A percentile compares a stretch with the other conserved stretches of the same genome.
Evolutionary conservation across 164 flowering plant genomes (phyloP).

Genomic region (Liriodendron chinense): DNA sequence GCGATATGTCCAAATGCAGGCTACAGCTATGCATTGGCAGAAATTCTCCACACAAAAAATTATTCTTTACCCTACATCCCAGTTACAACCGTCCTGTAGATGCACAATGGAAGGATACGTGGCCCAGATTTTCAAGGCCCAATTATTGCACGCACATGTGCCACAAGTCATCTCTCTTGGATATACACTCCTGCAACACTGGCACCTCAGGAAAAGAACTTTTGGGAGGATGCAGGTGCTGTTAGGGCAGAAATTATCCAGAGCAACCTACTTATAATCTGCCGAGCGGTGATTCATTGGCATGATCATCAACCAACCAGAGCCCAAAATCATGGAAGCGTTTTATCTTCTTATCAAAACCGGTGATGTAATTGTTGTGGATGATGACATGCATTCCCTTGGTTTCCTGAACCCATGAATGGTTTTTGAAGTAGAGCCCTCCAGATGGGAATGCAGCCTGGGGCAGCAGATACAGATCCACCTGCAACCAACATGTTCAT

Average conservation of each 20-base stretch:
- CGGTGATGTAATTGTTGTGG: constrained; percentile 83
- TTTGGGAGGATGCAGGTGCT: no score
- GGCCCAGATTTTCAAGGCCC: no score
- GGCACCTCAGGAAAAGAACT: no score
- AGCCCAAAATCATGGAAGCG: constrained; percentile 82
- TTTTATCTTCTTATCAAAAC: constrained; percentile 91
- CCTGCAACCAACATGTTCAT: constrained; percentile 40
- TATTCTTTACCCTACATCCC: no score
- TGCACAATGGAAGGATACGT: no score
- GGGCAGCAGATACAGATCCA: constrained; percentile 80
- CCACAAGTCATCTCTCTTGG: no score
- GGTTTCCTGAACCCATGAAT: constrained; percentile 90
- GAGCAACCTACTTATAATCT: constrained; percentile 24
- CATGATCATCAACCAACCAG: constrained; percentile 85
- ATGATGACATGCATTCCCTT: constrained; percentile 80
- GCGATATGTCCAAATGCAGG: no score
- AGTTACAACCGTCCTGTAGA: no score
- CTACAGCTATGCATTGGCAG: no score
- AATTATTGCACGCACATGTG: no score
- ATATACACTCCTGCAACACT: no score
- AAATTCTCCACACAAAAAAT: no score
- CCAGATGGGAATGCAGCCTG: constrained; percentile 95
- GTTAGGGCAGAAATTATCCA: not conserved
- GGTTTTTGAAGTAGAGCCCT: constrained; percentile 90
- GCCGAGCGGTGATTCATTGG: constrained; percentile 81